These are phyloP conservation scores for Stachybotrys elegans DNA, from an alignment of 2,329 filamentous ascomycete species.

Conservation along the genomic window DNA sequence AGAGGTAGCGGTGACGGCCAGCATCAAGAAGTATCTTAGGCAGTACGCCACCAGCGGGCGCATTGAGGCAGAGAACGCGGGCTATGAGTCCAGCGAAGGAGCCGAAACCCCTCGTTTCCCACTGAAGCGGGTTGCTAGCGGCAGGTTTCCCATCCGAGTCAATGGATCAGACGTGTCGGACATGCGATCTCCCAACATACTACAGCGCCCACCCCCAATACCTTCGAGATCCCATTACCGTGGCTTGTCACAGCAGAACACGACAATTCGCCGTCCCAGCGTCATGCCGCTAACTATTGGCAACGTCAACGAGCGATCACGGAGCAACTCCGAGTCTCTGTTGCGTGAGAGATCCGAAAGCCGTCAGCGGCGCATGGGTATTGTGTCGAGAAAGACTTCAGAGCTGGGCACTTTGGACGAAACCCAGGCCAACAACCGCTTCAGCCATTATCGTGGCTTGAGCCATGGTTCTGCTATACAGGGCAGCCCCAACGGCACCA, in stretches of 20 bases:
- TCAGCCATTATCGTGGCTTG: conserved; percentile 61
- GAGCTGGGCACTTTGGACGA: conserved; percentile 61
- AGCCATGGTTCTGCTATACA: conserved; percentile 67
- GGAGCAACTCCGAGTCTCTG: conserved; percentile 61
- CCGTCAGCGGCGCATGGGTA: conserved; percentile 58
- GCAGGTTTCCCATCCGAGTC: conserved; percentile 65
- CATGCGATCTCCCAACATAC: conserved; percentile 61
- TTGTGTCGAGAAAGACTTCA: conserved; percentile 54
- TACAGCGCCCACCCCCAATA: conserved; percentile 65
- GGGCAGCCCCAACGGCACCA: conserved; percentile 35
- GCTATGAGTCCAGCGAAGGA: conserved; percentile 65
- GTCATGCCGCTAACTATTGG: conserved; percentile 67
- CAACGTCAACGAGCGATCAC: conserved; percentile 62
- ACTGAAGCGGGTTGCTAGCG: conserved; percentile 57
- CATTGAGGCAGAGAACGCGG: conserved; percentile 50
- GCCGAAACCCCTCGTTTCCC: conserved; percentile 74
- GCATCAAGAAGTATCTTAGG: conserved; percentile 57
- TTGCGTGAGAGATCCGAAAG: conserved; percentile 51
- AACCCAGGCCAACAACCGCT: conserved; percentile 56
- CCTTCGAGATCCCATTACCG: conserved; percentile 74
- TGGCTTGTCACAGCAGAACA: conserved; percentile 63
- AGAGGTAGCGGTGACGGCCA: conserved; percentile 53
- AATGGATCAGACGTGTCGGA: conserved; percentile 67
- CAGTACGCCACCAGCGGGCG: conserved; percentile 47
- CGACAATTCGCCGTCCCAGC: conserved; percentile 60